These are phyloP conservation scores for Cutaneotrichosporon curvatum DNA, from an alignment of 1,284 basidiomycete genomes.

Conservation along the genomic window DNA sequence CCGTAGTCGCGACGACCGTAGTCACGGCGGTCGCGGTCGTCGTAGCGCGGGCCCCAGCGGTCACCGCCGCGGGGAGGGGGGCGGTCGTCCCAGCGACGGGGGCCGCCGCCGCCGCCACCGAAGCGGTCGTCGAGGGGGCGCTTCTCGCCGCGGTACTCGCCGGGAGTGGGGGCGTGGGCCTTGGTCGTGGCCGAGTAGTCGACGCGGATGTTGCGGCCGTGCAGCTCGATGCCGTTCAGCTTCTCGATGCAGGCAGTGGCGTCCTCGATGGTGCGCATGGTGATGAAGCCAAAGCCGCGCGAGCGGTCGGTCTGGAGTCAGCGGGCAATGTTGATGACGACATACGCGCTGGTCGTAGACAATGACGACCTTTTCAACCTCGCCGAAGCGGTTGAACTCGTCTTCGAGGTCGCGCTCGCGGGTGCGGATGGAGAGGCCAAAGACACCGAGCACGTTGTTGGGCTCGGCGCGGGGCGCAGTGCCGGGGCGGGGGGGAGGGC, in stretches of 20 bases:
- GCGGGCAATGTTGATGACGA: background rate
- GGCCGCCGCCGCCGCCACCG: constrained; percentile 8
- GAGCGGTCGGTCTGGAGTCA: constrained; percentile 76
- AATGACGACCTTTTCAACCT: constrained; percentile 91
- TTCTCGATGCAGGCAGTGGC: constrained; percentile 81
- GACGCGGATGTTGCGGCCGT: constrained; percentile 91
- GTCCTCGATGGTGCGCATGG: constrained; percentile 80
- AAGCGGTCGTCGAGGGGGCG: constrained; percentile 52
- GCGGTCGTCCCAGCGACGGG: constrained; percentile 21
- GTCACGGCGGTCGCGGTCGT: constrained; percentile 24
- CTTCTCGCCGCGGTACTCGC: constrained; percentile 93
- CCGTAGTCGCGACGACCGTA: constrained; percentile 18
- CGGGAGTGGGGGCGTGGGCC: constrained; percentile 91
- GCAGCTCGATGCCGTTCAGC: constrained; percentile 87
- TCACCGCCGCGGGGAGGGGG: constrained; percentile 18
- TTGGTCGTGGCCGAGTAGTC: constrained; percentile 92
- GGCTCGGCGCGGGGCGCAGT: constrained; percentile 56
- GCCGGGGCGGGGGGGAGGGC: constrained; percentile 17
- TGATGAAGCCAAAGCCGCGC: constrained; percentile 95
- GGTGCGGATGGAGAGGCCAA: constrained; percentile 91
- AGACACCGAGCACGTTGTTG: constrained; percentile 86
- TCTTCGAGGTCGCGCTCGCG: constrained; percentile 89
- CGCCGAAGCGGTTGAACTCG: constrained; percentile 80
- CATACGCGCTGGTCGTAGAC: constrained; percentile 97
- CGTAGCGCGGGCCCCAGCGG: constrained; percentile 38